phyloP scores from a whole-genome alignment of 495 filamentous ascomycete species.

The Emericellopsis terricola region DNA sequence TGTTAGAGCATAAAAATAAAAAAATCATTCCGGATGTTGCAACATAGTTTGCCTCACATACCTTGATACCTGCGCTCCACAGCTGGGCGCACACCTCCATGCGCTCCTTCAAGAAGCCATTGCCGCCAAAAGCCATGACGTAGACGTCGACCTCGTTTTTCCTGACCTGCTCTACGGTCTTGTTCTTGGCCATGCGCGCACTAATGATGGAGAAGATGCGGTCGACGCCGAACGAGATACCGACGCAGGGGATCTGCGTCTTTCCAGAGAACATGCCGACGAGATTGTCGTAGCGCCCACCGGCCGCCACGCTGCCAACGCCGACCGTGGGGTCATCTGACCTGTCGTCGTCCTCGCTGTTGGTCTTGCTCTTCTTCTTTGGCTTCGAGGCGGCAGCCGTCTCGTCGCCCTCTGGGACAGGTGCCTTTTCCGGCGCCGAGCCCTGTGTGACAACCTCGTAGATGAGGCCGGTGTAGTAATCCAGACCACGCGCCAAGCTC shows the following conservation, averaged over 20 bases:
- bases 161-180: slow-evolving; percentile 22
- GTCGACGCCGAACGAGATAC: slow-evolving; percentile 89
- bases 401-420: slow-evolving; percentile 18
- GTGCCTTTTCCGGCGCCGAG: slow-evolving; percentile 38
- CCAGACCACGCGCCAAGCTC: slow-evolving; percentile 66
- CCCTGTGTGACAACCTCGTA: slow-evolving; percentile 62
- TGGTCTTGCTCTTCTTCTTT: slow-evolving; percentile 39
- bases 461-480: slow-evolving; percentile 92
- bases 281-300: slow-evolving; percentile 82
- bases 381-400: slow-evolving; percentile 21
- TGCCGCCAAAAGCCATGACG: slow-evolving; percentile 86
- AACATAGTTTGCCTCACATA: slow-evolving; percentile 35
- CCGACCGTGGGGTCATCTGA: slow-evolving; percentile 68
- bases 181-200: slow-evolving; percentile 47
- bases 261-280: slow-evolving; percentile 86
- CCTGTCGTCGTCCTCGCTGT: slow-evolving; percentile 54
- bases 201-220: slow-evolving; percentile 87
- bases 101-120: slow-evolving; percentile 60
- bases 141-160: slow-evolving; percentile 69
- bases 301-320: slow-evolving; percentile 49
- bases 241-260: slow-evolving; percentile 71
- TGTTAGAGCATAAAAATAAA: no score
- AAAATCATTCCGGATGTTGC: neutral
- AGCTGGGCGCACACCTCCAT: slow-evolving; percentile 54
- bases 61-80: slow-evolving; percentile 69